phyloP scores from a whole-genome alignment of 805 yeast species.

The Teunomyces tritomae region DNA sequence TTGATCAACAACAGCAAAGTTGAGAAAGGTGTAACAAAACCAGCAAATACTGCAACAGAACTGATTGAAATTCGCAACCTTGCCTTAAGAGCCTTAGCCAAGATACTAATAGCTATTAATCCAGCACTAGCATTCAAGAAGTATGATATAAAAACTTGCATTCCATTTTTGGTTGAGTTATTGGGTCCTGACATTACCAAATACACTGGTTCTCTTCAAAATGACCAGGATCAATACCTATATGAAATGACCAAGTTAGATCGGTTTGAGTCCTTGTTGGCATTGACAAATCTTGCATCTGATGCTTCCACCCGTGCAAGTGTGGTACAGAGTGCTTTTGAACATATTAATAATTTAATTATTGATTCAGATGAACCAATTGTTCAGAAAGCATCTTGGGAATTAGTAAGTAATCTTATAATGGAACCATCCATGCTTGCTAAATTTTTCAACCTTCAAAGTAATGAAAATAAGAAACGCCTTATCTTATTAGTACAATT shows the following conservation, averaged over 20 bases:
- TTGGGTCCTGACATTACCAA: conserved; percentile 33
- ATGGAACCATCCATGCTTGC: conserved; percentile 41
- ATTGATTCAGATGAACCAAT: conserved; percentile 34
- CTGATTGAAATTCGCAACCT: conserved; percentile 22
- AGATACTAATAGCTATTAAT: conserved; percentile 42
- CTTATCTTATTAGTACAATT: conserved; percentile 30
- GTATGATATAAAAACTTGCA: conserved; percentile 37
- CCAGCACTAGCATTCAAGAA: conserved; percentile 42
- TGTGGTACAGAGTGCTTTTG: conserved; percentile 31
- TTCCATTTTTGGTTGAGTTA: conserved; percentile 50
- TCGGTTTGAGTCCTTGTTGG: conserved; percentile 55
- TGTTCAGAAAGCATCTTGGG: conserved; percentile 60
- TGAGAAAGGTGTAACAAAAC: conserved; percentile 16
- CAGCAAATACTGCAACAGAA: conserved; percentile 11
- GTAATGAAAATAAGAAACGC: conserved; percentile 24
- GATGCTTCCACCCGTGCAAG: not conserved
- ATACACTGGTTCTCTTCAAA: conserved; percentile 12
- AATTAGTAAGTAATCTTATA: conserved; percentile 61
- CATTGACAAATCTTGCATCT: conserved; percentile 67
- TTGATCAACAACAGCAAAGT: conserved; percentile 30
- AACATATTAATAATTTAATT: conserved; percentile 40
- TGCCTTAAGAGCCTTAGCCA: conserved; percentile 45
- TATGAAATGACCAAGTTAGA: conserved; percentile 39
- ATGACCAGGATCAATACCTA: conserved; percentile 15
- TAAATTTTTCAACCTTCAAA: conserved; percentile 56